Base-by-base conservation (phyloP, 164 flowering plant genomes). In the Saururus chinensis region DNA sequence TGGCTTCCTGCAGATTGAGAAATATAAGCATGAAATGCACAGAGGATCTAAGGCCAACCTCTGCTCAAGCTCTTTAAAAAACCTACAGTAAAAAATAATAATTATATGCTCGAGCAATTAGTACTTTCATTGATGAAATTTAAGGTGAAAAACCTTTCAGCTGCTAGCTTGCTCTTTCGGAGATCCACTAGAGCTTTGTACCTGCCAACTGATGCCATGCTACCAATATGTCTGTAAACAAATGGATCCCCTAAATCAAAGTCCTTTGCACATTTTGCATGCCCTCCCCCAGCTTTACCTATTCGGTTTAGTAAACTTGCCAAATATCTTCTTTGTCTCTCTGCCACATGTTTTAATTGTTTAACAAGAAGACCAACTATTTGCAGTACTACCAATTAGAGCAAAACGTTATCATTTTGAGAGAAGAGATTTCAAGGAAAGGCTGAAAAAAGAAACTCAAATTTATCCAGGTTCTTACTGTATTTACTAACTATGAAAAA, bases 141-240 rank as follows among this genome's bases (percentile, higher is more conserved):
- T 7, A 20, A 19, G 22, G 11, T 63, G 52, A 63, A 20, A 69
- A 19, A 45, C 4, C 22, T 22, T 12, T 1, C 40, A 51, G 49
- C 60, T 16, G 49, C 70, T 40, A 87, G 97, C 90, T 89, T 91
- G 87, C 86, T 82, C 77, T 88, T 80, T 64, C 99, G 82, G 25
- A 95, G 84, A 73, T 95, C 99, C 41, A 91, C 99, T 40, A 95
- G 92, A 60, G 99, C 99, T 76, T 95, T 95, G 77, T 75, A 87
- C 56, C 99, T 78, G 20, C 99, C 99, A 62, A 95, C 67, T 13
- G 93, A 83, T 60, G 97, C 99, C 99, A 91, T 91, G 78, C 96
- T 86, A 41, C 99, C 99, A 53, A 91, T 65, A 76, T 95, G 99
- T 79, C 58, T 85, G 77, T 95, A 95, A 53, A 86, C 92, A 76